Conservation (phyloP, 2,329 filamentous ascomycete species). For the Colletotrichum eleusines region DNA sequence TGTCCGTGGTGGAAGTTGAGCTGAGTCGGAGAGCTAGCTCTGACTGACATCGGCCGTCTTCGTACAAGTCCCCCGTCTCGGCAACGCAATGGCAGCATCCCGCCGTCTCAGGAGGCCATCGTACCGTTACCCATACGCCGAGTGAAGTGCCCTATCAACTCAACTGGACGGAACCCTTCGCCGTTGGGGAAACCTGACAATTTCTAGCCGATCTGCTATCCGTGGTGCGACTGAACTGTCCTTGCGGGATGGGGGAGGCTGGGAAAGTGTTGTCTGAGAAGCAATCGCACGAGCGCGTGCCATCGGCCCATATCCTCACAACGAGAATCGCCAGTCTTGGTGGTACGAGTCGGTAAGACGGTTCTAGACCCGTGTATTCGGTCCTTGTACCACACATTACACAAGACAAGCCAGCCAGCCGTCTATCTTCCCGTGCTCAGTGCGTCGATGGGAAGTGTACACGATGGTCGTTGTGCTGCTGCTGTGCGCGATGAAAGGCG, state of each 20-base stretch:
- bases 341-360: constrained; percentile 7
- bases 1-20: neutral
- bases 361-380: constrained; percentile 23
- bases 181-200: constrained; percentile 9
- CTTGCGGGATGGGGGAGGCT: constrained; percentile 28
- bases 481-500: constrained; percentile 3
- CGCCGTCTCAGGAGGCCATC: neutral
- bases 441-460: constrained; percentile 6
- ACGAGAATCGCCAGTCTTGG: neutral
- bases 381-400: neutral
- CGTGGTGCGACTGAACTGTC: constrained; percentile 22
- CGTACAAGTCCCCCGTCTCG: neutral
- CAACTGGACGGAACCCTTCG: neutral
- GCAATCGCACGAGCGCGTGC: constrained; percentile 24
- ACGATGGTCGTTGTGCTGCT: constrained; percentile 11
- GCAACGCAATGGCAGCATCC: neutral
- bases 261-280: constrained; percentile 37
- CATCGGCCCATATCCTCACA: constrained; percentile 14
- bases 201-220: constrained; percentile 17
- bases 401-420: neutral
- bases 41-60: neutral
- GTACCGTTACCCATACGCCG: no score
- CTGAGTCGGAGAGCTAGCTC: constrained; percentile 7
- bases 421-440: constrained; percentile 1
- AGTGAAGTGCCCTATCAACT: neutral